Percentiles rank a stretch among this genome's conserved stretches.
Conservation (phyloP, 345 rosid genomes). For the Syzygium aromaticum region DNA sequence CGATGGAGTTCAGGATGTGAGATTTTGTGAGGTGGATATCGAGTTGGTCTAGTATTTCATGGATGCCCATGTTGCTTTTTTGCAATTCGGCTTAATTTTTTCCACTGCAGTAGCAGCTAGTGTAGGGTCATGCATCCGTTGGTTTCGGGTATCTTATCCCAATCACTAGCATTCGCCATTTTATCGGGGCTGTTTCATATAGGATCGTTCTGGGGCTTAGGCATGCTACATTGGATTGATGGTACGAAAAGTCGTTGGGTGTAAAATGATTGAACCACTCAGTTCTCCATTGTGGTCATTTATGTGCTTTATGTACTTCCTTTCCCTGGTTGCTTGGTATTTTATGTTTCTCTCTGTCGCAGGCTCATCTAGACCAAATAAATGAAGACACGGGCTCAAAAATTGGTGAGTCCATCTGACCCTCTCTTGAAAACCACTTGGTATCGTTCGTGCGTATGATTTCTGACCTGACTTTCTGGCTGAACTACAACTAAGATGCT, state of each 20-base stretch:
- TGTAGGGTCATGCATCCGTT: background rate
- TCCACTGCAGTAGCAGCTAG: background rate
- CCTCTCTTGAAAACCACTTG: background rate
- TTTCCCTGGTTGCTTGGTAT: background rate
- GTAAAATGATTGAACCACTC: background rate
- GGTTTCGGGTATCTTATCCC: background rate
- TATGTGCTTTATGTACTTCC: background rate
- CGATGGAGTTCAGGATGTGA: background rate
- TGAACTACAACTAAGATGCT: background rate
- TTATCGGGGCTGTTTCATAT: background rate
- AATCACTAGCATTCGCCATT: background rate
- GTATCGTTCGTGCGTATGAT: background rate
- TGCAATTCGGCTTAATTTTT: background rate
- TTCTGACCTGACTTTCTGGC: background rate
- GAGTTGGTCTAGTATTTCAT: background rate
- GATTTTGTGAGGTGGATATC: background rate
- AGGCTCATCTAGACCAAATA: conserved; percentile 70
- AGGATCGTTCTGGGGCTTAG: background rate
- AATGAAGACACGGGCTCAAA: conserved; percentile 50
- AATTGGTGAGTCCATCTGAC: conserved; percentile 38
- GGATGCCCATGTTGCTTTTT: background rate
- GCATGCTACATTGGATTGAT: background rate
- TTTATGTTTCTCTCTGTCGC: conserved; percentile 4
- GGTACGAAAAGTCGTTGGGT: background rate
- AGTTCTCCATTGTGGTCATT: background rate